Conservation (phyloP, 345 rosid genomes). For the Theobroma cacao region DNA sequence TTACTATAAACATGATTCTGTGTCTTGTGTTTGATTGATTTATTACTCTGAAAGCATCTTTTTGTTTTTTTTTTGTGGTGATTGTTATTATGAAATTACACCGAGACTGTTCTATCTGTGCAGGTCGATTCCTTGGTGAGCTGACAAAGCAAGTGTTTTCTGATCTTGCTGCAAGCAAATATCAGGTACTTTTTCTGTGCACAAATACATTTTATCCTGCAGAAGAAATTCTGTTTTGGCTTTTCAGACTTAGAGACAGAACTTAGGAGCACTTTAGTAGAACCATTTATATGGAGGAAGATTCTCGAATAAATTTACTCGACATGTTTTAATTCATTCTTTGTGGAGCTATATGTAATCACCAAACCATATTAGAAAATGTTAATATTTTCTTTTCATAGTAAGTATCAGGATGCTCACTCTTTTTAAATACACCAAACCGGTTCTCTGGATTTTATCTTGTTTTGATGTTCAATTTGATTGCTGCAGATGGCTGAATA, state of each 20-base stretch:
- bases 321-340: background rate
- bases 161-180: conserved; percentile 95
- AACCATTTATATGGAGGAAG: background rate
- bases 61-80: background rate
- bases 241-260: background rate
- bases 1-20: background rate
- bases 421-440: background rate
- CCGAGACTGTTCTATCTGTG: conserved; percentile 3
- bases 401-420: background rate
- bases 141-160: conserved; percentile 87
- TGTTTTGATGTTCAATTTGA: conserved; percentile 17
- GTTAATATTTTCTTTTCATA: background rate
- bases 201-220: background rate
- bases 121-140: conserved; percentile 98
- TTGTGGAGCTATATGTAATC: background rate
- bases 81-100: background rate
- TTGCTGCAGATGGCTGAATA: conserved; percentile 95
- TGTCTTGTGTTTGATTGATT: conserved; percentile 1
- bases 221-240: background rate
- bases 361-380: background rate
- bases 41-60: background rate
- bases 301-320: background rate
- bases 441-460: background rate
- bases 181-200: conserved; percentile 55
- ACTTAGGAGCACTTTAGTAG: background rate